Evolutionary conservation across 352 stramenopile genomes (phyloP), one percentile per base, ranked within the genome.

Genomic region (Stramenopiles sp.): DNA sequence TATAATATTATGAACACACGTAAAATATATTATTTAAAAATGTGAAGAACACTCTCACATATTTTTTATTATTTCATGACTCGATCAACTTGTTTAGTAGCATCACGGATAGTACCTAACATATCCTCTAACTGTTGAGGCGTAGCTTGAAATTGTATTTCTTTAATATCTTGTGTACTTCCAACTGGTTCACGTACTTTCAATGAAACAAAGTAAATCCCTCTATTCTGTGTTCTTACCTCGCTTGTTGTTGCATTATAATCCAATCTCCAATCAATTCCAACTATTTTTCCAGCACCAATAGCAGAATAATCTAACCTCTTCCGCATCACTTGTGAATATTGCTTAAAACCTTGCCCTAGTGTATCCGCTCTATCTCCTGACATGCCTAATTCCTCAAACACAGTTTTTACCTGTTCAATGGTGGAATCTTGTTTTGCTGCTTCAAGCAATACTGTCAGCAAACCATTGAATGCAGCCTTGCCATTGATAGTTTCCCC

Each of bases 221-320:
- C 65, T 33, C 31, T 76, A 33, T 76, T 76, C 65, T 76, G 65
- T 1, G 65, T 76, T 20, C 31, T 4, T 13, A 76, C 4, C 30
- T 13, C 31, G 31, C 65, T 76, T 13, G 65, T 33, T 13, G 31
- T 33, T 76, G 65, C 65, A 20, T 31, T 76, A 20, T 76, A 76
- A 33, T 76, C 65, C 30, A 76, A 33, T 20, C 65, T 31, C 65
- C 65, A 76, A 33, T 76, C 65, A 33, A 31, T 33, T 31, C 31
- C 65, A 13, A 76, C 65, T 13, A 76, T 76, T 33, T 76, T 76
- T 7, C 65, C 65, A 33, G 65, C 65, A 7, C 65, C 65, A 13
- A 76, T 76, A 13, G 65, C 30, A 20, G 65, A 76, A 20, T 76
- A 76, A 7, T 33, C 31, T 76, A 76, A 76, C 30, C 65, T 31